Evolutionary conservation across 345 rosid genomes (phyloP).

Genomic region (Salix suchowensis): DNA sequence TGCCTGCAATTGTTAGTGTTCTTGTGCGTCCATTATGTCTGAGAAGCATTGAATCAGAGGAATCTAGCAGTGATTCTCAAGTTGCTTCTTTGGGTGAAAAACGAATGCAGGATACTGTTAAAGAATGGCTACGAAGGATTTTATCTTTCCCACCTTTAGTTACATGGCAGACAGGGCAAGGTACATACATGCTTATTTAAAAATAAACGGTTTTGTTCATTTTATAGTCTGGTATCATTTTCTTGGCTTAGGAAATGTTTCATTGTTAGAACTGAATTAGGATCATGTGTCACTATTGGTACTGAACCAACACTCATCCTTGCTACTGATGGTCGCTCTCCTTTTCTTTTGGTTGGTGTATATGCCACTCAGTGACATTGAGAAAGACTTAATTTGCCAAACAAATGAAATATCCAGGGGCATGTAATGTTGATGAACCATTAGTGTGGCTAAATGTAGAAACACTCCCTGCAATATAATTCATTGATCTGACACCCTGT

Average conservation of each 20-base stretch:
- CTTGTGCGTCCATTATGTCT: constrained; percentile 45
- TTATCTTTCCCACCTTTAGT: constrained; percentile 67
- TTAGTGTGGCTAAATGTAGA: background rate
- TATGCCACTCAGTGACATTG: background rate
- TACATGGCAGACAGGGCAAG: constrained; percentile 55
- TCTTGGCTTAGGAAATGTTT: too few species aligned
- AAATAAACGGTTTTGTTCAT: background rate
- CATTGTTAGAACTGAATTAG: background rate
- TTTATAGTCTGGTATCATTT: background rate
- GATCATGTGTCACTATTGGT: background rate
- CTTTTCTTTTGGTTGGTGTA: background rate
- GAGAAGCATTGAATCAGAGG: constrained; percentile 30
- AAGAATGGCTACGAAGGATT: constrained; percentile 65
- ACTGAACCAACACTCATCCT: background rate
- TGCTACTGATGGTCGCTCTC: background rate
- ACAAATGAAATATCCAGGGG: background rate
- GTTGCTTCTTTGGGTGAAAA: constrained; percentile 26
- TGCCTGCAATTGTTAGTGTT: constrained; percentile 54
- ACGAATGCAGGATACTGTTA: constrained; percentile 42
- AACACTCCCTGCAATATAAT: background rate
- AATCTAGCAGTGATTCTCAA: constrained; percentile 19
- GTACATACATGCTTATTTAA: constrained; percentile 29
- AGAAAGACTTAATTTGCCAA: background rate
- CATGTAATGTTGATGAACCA: background rate
- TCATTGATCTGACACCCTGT: background rate